A percentile compares a stretch with the other conserved stretches of the same genome.
Conservation (phyloP, 768 basidiomycete genomes). For the Tulasnella sp. region DNA sequence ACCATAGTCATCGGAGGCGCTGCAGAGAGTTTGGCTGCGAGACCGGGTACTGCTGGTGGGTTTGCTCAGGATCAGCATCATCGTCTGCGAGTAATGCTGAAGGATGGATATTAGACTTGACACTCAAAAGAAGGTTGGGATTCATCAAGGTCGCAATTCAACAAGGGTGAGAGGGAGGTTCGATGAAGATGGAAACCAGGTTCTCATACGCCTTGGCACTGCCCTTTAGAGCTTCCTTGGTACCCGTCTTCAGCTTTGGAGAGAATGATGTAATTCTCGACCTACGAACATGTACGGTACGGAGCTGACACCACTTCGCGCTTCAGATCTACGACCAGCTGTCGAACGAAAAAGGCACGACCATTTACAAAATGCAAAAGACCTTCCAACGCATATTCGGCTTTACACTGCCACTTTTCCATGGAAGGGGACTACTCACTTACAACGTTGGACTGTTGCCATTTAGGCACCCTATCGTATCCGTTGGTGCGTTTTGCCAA, state of each 20-base stretch:
- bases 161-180: conserved; percentile 64
- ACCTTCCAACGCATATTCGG: conserved; percentile 91
- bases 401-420: conserved; percentile 96
- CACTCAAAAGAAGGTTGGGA: conserved; percentile 63
- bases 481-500: conserved; percentile 78
- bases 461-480: conserved; percentile 92
- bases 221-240: conserved; percentile 77
- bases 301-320: background rate
- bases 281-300: background rate
- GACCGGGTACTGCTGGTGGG: conserved; percentile 86
- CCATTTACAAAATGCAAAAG: conserved; percentile 82
- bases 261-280: conserved; percentile 84
- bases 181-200: no score
- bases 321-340: conserved; percentile 92
- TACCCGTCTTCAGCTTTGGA: conserved; percentile 97
- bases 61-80: background rate
- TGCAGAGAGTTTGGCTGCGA: conserved; percentile 89
- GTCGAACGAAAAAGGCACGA: conserved; percentile 92
- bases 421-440: conserved; percentile 92
- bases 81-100: background rate
- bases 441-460: conserved; percentile 97
- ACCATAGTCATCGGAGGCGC: conserved; percentile 97
- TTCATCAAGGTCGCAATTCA: conserved; percentile 96
- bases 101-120: conserved; percentile 43
- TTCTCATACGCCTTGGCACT: no score